A percentile compares a stretch with the other conserved stretches of the same genome.
phyloP scores from a whole-genome alignment of 345 rosid genomes.

The Turritis glabra region DNA sequence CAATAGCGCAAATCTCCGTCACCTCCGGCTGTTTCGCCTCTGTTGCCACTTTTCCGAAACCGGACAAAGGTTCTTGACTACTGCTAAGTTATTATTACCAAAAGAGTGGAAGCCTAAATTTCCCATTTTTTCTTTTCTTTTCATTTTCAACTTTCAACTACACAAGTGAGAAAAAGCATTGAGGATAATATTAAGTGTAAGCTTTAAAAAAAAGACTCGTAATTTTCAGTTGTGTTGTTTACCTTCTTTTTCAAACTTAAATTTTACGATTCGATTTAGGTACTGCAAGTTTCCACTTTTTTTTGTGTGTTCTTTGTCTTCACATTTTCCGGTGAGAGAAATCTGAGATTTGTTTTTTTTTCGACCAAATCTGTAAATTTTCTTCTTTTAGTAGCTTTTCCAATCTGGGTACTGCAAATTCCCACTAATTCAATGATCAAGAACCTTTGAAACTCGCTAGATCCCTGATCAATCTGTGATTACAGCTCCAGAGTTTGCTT shows the following conservation, averaged over 20 bases:
- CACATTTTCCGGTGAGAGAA: neutral
- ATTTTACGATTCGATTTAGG: neutral
- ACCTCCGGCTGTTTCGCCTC: conserved; percentile 18
- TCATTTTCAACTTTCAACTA: conserved; percentile 24
- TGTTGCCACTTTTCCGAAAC: neutral
- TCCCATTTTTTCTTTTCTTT: neutral
- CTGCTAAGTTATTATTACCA: conserved; percentile 18
- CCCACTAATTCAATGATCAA: conserved; percentile 22
- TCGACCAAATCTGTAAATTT: neutral
- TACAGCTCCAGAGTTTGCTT: conserved; percentile 12
- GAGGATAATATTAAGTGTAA: neutral
- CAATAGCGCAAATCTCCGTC: neutral
- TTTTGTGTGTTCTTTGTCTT: neutral
- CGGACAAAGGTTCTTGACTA: conserved; percentile 20
- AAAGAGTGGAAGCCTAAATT: neutral
- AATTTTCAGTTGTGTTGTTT: conserved; percentile 7
- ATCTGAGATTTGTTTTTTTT: conserved; percentile 20
- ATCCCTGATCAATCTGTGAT: conserved; percentile 11
- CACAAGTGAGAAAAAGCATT: neutral
- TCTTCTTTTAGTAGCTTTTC: conserved; percentile 12
- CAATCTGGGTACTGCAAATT: conserved; percentile 34
- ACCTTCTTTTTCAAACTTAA: neutral
- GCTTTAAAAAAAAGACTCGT: conserved; percentile 1
- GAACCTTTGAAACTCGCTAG: conserved; percentile 20
- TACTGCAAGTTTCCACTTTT: neutral